Conservation (phyloP, 139 green algal genomes). For the Cymbomonas tetramitiformis region DNA sequence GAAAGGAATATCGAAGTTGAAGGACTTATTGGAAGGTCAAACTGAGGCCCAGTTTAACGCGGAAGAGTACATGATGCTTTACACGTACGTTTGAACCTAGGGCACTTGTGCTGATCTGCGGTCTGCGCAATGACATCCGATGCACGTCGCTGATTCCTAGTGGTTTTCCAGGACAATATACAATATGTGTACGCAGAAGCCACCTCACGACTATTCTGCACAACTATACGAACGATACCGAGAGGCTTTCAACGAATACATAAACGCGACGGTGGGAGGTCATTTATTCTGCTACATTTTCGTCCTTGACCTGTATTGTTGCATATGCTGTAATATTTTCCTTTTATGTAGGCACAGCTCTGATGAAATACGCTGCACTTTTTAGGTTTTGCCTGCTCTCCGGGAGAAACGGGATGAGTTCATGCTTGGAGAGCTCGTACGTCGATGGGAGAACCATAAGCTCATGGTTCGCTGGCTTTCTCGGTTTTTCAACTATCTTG, state of each 20-base stretch:
- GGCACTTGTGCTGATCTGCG: not conserved
- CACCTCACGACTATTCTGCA: slow-evolving; percentile 89
- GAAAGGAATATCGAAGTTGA: slow-evolving; percentile 87
- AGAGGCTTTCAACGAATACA: slow-evolving; percentile 85
- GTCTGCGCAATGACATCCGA: not conserved
- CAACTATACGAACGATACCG: slow-evolving; percentile 85
- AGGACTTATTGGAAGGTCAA: slow-evolving; percentile 70
- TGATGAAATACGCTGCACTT: too few relatives aligned
- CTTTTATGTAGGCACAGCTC: slow-evolving; percentile 8
- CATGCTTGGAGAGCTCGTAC: slow-evolving; percentile 76
- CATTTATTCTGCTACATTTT: not conserved
- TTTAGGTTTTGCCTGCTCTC: slow-evolving; percentile 68
- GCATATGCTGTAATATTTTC: not conserved
- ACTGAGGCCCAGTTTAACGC: slow-evolving; percentile 68
- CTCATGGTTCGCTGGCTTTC: slow-evolving; percentile 95
- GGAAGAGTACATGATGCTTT: slow-evolving; percentile 90
- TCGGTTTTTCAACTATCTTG: slow-evolving; percentile 98
- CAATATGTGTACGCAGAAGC: slow-evolving; percentile 99
- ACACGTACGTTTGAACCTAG: slow-evolving; percentile 54
- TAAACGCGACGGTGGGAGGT: slow-evolving; percentile 51
- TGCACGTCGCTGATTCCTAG: slow-evolving; percentile 1
- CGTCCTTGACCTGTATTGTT: not conserved
- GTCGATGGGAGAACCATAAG: slow-evolving; percentile 92
- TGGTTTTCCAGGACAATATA: slow-evolving; percentile 66
- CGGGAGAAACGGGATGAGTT: slow-evolving; percentile 65